phyloP scores from a whole-genome alignment of 2,329 filamentous ascomycete species.

The Aureobasidium leucospermi region DNA sequence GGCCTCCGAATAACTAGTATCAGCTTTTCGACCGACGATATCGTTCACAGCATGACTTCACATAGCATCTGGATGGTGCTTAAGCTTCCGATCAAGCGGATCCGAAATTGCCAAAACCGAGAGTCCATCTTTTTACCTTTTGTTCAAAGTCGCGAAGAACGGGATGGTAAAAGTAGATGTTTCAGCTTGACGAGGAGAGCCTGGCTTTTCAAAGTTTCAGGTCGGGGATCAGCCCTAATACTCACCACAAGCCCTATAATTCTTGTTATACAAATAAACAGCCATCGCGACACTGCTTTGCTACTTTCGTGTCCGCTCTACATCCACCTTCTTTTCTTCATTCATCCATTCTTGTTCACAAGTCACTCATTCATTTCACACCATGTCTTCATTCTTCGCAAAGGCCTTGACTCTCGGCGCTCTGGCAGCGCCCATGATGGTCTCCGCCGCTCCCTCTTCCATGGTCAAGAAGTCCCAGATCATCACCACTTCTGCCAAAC shows the following conservation, averaged over 20 bases:
- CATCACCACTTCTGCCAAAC: slow-evolving; percentile 5
- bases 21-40: too few relatives aligned
- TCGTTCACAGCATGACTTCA: too few relatives aligned
- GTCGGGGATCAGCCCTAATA: not conserved
- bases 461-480: not conserved
- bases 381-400: slow-evolving; percentile 4
- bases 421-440: slow-evolving; percentile 2
- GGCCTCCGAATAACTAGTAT: too few relatives aligned
- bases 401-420: not conserved
- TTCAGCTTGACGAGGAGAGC: not conserved
- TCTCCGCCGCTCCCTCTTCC: not conserved
- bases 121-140: too few relatives aligned
- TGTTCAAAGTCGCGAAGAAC: not conserved
- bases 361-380: not conserved
- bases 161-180: not conserved
- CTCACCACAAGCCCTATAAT: not conserved
- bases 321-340: not conserved
- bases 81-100: too few relatives aligned
- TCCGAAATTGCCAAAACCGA: too few relatives aligned
- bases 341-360: not conserved
- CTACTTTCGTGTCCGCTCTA: not conserved
- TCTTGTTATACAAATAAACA: not conserved
- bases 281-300: not conserved
- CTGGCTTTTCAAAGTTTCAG: not conserved
- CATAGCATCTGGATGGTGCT: too few relatives aligned